Percentiles rank a stretch among this genome's conserved stretches.
These are phyloP conservation scores for Aurantiochytrium sp. DNA, from an alignment of 108 stramenopile genomes.

Conservation along the genomic window DNA sequence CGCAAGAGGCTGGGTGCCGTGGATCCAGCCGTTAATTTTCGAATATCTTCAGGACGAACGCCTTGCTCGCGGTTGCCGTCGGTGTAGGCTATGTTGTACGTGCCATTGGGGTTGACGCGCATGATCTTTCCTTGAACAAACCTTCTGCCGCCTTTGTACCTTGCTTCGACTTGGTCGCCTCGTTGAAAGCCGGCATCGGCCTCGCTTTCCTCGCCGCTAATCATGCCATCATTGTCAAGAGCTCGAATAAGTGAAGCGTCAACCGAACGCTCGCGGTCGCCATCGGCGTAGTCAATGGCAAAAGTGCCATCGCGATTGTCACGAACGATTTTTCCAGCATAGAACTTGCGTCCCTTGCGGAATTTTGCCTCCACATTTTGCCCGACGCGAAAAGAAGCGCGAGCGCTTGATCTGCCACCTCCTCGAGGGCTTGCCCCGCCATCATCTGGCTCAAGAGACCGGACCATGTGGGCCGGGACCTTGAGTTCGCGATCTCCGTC, in stretches of 20 bases:
- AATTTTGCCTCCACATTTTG: not conserved
- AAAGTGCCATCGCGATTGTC: constrained; percentile 31
- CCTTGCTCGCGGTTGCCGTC: constrained; percentile 40
- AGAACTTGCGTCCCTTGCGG: constrained; percentile 19
- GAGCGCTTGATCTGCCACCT: not conserved
- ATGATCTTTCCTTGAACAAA: constrained; percentile 31
- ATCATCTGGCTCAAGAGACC: not conserved
- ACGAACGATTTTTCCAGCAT: constrained; percentile 32
- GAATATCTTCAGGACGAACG: constrained; percentile 31
- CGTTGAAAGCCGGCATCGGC: not conserved
- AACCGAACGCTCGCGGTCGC: constrained; percentile 22
- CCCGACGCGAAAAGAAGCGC: not conserved
- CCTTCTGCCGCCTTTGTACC: constrained; percentile 16
- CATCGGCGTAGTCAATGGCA: constrained; percentile 46
- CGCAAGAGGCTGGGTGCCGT: not conserved
- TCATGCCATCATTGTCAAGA: not conserved
- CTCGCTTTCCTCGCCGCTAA: not conserved
- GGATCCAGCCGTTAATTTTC: not conserved
- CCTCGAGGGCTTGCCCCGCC: not conserved
- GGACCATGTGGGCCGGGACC: not conserved
- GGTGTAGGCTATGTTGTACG: constrained; percentile 28
- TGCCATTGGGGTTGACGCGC: constrained; percentile 21
- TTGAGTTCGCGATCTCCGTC: constrained; percentile 33
- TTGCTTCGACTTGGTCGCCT: not conserved
- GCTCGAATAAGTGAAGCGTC: not conserved